These are phyloP conservation scores for Lodderomyces beijingensis DNA, from an alignment of 1,139 yeast species.

Conservation along the genomic window DNA sequence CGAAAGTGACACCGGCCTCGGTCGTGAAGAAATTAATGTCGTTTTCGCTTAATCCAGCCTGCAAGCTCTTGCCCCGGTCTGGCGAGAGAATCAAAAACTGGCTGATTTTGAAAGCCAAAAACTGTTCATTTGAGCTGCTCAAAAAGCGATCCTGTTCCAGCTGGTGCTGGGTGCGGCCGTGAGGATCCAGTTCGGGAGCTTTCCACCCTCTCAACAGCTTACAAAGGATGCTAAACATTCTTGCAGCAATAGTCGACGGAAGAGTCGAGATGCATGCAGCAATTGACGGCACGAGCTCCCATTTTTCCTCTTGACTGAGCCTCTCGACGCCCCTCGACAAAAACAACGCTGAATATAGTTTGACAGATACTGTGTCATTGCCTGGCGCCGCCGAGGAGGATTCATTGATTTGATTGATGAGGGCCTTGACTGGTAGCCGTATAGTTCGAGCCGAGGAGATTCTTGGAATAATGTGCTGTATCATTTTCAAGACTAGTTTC, in stretches of 20 bases:
- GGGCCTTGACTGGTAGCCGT: constrained; percentile 56
- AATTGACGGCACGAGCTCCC: constrained; percentile 43
- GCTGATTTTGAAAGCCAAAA: constrained; percentile 43
- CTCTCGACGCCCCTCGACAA: constrained; percentile 64
- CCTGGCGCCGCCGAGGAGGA: constrained; percentile 40
- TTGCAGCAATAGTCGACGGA: constrained; percentile 43
- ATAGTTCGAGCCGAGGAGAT: constrained; percentile 53
- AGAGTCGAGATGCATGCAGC: constrained; percentile 42
- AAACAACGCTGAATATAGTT: constrained; percentile 63
- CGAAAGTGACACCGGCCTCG: constrained; percentile 61
- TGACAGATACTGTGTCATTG: constrained; percentile 49
- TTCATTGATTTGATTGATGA: constrained; percentile 57
- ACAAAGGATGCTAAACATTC: constrained; percentile 59
- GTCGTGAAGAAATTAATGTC: constrained; percentile 61
- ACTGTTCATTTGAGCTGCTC: constrained; percentile 36
- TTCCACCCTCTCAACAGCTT: constrained; percentile 51
- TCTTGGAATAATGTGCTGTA: constrained; percentile 66
- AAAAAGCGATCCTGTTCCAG: constrained; percentile 25
- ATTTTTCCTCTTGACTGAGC: constrained; percentile 29
- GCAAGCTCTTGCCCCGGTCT: constrained; percentile 17
- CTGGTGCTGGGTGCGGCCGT: too few relatives aligned
- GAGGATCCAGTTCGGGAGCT: constrained; percentile 45
- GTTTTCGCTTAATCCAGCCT: constrained; percentile 49
- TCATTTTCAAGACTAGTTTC: constrained; percentile 59
- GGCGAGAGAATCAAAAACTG: constrained; percentile 58